phyloP scores from a whole-genome alignment of 2,329 filamentous ascomycete genomes.

The Colletotrichum brevisporum region DNA sequence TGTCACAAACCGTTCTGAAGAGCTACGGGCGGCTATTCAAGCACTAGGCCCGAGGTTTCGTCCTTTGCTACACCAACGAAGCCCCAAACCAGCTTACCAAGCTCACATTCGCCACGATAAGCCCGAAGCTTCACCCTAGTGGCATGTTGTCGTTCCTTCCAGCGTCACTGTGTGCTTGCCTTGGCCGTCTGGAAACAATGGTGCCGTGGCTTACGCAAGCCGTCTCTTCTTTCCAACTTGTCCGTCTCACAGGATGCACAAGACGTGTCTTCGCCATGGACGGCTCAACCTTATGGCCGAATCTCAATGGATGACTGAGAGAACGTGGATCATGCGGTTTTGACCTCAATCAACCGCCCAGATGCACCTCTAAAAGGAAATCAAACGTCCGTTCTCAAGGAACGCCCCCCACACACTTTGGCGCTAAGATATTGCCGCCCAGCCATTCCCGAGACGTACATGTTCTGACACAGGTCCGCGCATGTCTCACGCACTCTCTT shows the following conservation, averaged over 20 bases:
- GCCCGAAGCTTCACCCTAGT: conserved; percentile 3
- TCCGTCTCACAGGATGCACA: conserved; percentile 9
- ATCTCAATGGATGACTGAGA: neutral
- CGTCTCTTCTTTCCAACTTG: conserved; percentile 9
- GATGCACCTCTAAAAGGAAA: neutral
- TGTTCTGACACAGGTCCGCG: conserved; percentile 33
- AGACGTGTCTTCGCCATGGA: conserved; percentile 10
- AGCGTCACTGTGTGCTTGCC: conserved; percentile 2
- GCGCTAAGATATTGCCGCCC: conserved; percentile 26
- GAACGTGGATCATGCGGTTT: neutral
- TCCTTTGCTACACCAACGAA: neutral
- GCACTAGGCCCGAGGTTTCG: neutral
- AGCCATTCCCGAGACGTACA: conserved; percentile 39
- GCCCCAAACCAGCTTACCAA: neutral
- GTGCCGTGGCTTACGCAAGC: conserved; percentile 24
- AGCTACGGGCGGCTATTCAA: neutral
- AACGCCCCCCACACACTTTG: neutral
- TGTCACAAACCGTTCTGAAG: neutral
- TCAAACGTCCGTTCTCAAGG: conserved; percentile 10
- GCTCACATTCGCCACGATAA: conserved; percentile 1
- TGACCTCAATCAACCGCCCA: neutral
- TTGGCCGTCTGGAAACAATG: conserved; percentile 1
- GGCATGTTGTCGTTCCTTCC: neutral
- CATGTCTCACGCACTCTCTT: conserved; percentile 29
- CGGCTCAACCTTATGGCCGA: conserved; percentile 22